These are phyloP conservation scores for Cronartium quercuum DNA, from an alignment of 1,284 basidiomycete species.

Conservation along the genomic window DNA sequence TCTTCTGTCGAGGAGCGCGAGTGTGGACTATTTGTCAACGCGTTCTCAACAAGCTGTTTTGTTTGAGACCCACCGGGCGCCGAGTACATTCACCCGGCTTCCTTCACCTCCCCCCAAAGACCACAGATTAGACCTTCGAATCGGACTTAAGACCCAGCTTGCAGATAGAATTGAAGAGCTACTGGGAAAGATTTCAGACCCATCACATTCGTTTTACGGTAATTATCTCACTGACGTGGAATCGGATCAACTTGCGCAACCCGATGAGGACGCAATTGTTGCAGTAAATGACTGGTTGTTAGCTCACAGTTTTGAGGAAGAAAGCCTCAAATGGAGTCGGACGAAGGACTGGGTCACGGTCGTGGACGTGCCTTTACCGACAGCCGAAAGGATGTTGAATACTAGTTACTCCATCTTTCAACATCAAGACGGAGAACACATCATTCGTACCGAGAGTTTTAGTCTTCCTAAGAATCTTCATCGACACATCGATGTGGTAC, in stretches of 20 bases:
- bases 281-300: constrained; percentile 14
- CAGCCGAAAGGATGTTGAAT: constrained; percentile 31
- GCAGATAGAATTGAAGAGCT: constrained; percentile 26
- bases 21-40: not conserved
- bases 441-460: constrained; percentile 32
- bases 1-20: not conserved
- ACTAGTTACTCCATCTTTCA: constrained; percentile 29
- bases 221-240: constrained; percentile 20
- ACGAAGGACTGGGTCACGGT: constrained; percentile 34
- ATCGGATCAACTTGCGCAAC: constrained; percentile 1
- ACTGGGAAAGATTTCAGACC: constrained; percentile 27
- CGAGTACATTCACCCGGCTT: constrained; percentile 8
- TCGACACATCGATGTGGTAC: constrained; percentile 34
- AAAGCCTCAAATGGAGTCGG: constrained; percentile 4
- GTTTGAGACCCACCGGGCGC: constrained; percentile 22
- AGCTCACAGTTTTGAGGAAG: not conserved
- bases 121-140: constrained; percentile 29
- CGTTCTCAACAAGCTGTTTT: not conserved
- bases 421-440: constrained; percentile 18
- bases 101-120: not conserved
- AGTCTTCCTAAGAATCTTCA: constrained; percentile 31
- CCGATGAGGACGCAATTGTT: constrained; percentile 21
- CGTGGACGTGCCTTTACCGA: constrained; percentile 9
- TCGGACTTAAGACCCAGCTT: constrained; percentile 9
- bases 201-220: constrained; percentile 3